These are phyloP conservation scores for Gentiana dahurica DNA, from an alignment of 257 asterid genomes.

Conservation along the genomic window DNA sequence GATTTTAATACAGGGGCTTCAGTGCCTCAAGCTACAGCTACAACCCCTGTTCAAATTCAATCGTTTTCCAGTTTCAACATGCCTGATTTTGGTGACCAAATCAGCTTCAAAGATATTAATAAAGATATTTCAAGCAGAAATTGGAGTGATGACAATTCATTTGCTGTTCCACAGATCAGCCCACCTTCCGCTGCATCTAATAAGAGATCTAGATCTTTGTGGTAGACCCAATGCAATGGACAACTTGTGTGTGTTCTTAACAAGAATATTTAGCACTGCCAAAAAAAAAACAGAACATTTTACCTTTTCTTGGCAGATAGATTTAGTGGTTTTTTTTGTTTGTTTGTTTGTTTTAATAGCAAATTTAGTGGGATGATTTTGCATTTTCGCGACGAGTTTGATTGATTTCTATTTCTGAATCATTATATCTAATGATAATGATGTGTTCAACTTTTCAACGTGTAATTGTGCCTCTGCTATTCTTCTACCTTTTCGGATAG, in stretches of 20 bases:
- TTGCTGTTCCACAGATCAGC: constrained; percentile 72
- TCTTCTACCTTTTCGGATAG: no score
- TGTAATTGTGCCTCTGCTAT: no score
- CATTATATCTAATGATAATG: no score
- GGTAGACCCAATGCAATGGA: constrained; percentile 9
- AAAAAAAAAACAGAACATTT: not conserved
- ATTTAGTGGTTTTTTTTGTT: not conserved
- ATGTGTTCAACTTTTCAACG: no score
- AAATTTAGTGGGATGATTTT: not conserved
- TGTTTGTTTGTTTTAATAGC: not conserved
- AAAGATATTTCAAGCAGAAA: constrained; percentile 35
- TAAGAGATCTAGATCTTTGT: constrained; percentile 15
- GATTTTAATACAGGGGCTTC: constrained; percentile 37
- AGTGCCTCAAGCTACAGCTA: constrained; percentile 55
- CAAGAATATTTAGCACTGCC: not conserved
- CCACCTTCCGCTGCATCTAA: constrained; percentile 27
- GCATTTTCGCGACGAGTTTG: no score
- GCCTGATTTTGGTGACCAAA: constrained; percentile 25
- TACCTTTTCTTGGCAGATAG: not conserved
- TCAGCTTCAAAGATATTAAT: constrained; percentile 21
- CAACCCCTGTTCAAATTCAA: constrained; percentile 23
- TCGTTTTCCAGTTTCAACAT: constrained; percentile 20
- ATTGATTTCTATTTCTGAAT: no score
- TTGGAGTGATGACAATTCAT: constrained; percentile 45
- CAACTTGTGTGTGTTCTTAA: not conserved